Conservation (phyloP, 352 stramenopile species). For the Pythium phragmitis region DNA sequence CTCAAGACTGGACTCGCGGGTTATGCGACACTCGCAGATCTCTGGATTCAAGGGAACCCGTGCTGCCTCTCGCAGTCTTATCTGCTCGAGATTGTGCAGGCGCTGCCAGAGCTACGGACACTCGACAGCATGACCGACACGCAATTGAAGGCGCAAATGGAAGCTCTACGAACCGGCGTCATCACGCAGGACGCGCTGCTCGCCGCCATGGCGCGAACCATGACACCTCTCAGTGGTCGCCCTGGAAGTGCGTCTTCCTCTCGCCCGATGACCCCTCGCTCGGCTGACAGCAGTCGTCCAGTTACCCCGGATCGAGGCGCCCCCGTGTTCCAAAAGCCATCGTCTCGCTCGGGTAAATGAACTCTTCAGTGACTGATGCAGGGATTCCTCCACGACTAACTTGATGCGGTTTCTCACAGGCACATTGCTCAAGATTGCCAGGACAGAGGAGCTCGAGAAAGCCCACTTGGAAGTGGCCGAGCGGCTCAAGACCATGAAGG, state of each 20-base stretch:
- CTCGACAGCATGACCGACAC: conserved; percentile 56
- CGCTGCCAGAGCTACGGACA: conserved; percentile 57
- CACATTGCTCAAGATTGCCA: conserved; percentile 47
- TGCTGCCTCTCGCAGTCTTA: conserved; percentile 63
- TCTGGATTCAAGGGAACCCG: conserved; percentile 71
- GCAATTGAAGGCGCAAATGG: conserved; percentile 40
- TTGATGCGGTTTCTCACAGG: conserved; percentile 20
- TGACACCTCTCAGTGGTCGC: conserved; percentile 38
- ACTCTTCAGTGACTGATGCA: background rate
- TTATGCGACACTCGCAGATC: conserved; percentile 38
- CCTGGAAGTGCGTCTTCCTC: conserved; percentile 33
- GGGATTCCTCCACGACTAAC: background rate
- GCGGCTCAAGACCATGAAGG: conserved; percentile 59
- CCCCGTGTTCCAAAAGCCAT: conserved; percentile 54
- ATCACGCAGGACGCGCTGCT: conserved; percentile 39
- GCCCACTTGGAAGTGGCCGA: conserved; percentile 49
- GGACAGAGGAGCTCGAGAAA: conserved; percentile 43
- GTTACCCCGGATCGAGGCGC: conserved; percentile 18
- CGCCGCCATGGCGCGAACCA: conserved; percentile 27
- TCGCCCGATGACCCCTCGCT: conserved; percentile 33
- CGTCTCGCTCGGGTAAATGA: conserved; percentile 39
- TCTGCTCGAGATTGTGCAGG: conserved; percentile 43
- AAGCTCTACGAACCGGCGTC: conserved; percentile 43
- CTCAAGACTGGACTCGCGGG: conserved; percentile 27
- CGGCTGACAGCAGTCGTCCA: conserved; percentile 1